Conservation (phyloP, 2,329 filamentous ascomycete species). For the Microascus cirrosus region DNA sequence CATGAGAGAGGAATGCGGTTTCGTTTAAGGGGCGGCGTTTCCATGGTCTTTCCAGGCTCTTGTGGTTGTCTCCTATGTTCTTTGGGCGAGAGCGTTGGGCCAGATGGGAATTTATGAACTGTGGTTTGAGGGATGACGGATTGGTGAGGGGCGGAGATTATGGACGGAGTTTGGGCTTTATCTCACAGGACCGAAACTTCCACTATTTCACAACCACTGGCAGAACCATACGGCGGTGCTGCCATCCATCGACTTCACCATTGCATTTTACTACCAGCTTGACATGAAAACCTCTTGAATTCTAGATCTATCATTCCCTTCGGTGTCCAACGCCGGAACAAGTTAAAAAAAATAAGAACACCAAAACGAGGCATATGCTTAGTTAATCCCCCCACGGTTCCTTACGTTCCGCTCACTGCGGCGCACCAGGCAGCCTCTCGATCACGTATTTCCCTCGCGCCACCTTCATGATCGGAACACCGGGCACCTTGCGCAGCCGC, state of each 20-base stretch:
- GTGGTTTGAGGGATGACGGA: background rate
- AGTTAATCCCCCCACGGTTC: background rate
- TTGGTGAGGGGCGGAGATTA: background rate
- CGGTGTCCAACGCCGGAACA: background rate
- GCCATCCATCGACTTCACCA: too few species aligned
- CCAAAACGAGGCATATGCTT: background rate
- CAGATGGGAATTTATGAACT: background rate
- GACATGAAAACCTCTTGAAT: too few species aligned
- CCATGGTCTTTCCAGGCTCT: background rate
- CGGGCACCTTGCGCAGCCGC: slow-evolving; percentile 60
- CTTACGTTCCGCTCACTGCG: slow-evolving; percentile 30
- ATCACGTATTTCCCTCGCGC: slow-evolving; percentile 88
- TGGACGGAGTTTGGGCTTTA: background rate
- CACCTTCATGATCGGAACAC: slow-evolving; percentile 67
- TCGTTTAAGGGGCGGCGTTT: slow-evolving; percentile 23
- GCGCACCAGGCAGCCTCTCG: slow-evolving; percentile 78
- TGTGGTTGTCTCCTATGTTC: background rate
- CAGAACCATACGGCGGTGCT: too few species aligned
- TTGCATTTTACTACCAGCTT: too few species aligned
- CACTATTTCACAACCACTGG: too few species aligned
- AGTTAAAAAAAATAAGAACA: background rate
- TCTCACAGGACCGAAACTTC: too few species aligned
- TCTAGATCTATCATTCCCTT: too few species aligned
- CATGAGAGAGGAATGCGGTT: slow-evolving; percentile 40
- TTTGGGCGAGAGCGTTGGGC: background rate